Evolutionary conservation across 371 early-diverging fungal genomes (phyloP), one percentile per base, ranked within the genome.

Genomic region (Blastocladiella emersonii): DNA sequence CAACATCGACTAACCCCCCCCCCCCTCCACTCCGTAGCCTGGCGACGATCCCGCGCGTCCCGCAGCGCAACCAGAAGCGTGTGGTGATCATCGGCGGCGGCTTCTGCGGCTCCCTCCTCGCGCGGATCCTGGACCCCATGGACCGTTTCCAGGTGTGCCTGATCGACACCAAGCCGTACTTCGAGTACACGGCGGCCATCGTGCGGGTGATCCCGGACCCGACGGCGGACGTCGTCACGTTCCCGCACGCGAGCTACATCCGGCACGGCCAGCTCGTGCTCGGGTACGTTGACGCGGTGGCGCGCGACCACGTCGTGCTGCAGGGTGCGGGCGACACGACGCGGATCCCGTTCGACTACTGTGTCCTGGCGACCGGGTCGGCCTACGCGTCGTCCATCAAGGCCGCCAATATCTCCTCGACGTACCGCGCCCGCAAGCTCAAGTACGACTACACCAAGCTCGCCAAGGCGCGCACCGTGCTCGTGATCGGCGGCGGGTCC

Each of bases 291-390:
- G 37, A 32, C 8, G 19, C 15, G 35, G 37, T 59, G 15, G 12
- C 10, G 15, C 34, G 3, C 3, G 21, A 19, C 15, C n/a, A 32
- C 2, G 59, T 59, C 12, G 2, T 21, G 1, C 37, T 59, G 59
- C 27, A 56, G 15, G 25, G 25, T 17, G 65, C 80, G 19, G 69
- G 60, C 21, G 70, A 69, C 23, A 79, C 80, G 2, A 63, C 63
- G 43, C 65, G 80, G 71, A 68, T 87, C 37, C 66, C 73, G 27
- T 86, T 83, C 68, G 84, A 90, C 67, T 86, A 86, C 67, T 68
- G 86, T 45, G 81, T 85, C 5, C 70, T 90, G 35, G 83, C 84
- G 23, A 84, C 85, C 0, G 90, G 90, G 1, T 80, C 82, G 44
- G 69, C 72, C 13, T 83, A 84, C 68, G 74, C 77, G 23, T 70